Base-by-base conservation (phyloP, 2,329 filamentous ascomycete genomes). In the Exophiala xenobiotica region DNA sequence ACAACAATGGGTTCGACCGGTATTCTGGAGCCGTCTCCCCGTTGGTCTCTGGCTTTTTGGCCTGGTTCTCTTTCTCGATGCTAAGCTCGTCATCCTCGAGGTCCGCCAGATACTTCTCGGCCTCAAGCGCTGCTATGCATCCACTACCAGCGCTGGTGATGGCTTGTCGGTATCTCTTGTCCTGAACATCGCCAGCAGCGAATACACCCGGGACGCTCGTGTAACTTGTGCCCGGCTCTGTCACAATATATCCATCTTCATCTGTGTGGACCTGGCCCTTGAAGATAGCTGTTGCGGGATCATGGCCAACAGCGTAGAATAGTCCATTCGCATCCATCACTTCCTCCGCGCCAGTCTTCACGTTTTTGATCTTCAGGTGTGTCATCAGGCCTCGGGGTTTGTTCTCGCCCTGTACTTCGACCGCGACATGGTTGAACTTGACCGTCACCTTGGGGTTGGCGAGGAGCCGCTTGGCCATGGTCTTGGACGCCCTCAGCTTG, bases 261-360 rank as follows among this genome's bases (percentile, higher is more conserved):
- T 99, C 95, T 65, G 87, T 88, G 57, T 93, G 81, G 55, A 99
- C 66, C 76, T 97, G 90, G 46, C 82, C 90, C 81, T 93, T 95
- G 73, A 99, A 87, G 33, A 99, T 78, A n/a, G 73, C 66, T 0
- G 90, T 97, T 42, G 93, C 95, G 9, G 93, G 93, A 69, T 96
- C 92, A 74, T 99, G 93, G 19, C 93, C 93, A 46, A 99, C 87
- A 65, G 95, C 93, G 72, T 99, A 99, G 75, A 99, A 99, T 19
- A 99, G 79, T 22, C 93, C 93, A 71, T 87, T 95, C 44, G 92
- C 92, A 62, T 90, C 84, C 42, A 96, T 76, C n/a, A 86, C 86
- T 78, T 95, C 87, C 70, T 87, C 81, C 68, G 84, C 74, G 56
- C 89, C 90, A 18, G 84, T 88, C 64, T 78, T 74, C 53, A 83